Conservation (phyloP, 352 stramenopile genomes). For the Phytophthora brassicae region DNA sequence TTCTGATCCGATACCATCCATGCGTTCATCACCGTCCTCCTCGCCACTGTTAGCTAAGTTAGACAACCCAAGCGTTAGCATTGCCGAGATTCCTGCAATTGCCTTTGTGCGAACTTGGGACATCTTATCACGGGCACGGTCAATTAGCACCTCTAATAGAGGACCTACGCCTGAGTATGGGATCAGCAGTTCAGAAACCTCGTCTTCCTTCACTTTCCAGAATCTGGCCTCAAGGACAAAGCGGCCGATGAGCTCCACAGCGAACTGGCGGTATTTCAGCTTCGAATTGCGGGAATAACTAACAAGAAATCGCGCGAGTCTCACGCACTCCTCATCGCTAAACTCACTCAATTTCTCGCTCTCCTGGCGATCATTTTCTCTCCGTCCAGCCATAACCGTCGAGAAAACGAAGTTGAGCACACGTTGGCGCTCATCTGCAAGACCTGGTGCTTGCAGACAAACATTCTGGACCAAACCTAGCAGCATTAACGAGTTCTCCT, state of each 20-base stretch:
- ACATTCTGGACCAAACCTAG: conserved; percentile 77
- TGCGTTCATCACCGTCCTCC: conserved; percentile 29
- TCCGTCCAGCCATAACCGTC: conserved; percentile 29
- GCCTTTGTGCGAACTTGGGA: conserved; percentile 80
- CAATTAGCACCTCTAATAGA: conserved; percentile 68
- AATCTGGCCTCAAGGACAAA: conserved; percentile 61
- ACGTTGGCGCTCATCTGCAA: conserved; percentile 67
- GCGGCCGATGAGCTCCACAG: conserved; percentile 70
- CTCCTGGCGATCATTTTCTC: conserved; percentile 13
- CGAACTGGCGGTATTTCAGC: conserved; percentile 81
- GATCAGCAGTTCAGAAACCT: conserved; percentile 36
- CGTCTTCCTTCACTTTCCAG: conserved; percentile 51
- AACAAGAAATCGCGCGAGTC: conserved; percentile 63
- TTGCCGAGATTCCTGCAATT: conserved; percentile 70
- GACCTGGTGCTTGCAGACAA: conserved; percentile 71
- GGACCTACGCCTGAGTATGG: conserved; percentile 54
- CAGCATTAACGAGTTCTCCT: conserved; percentile 46
- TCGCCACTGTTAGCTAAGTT: conserved; percentile 27
- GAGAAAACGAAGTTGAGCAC: conserved; percentile 64
- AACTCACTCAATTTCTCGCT: conserved; percentile 26
- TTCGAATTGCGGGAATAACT: conserved; percentile 79
- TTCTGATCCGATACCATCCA: conserved; percentile 24
- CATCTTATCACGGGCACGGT: conserved; percentile 77
- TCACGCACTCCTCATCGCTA: conserved; percentile 55
- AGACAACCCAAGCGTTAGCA: conserved; percentile 57